phyloP scores from a whole-genome alignment of 176 grass and related monocot species.

The Areca catechu region DNA sequence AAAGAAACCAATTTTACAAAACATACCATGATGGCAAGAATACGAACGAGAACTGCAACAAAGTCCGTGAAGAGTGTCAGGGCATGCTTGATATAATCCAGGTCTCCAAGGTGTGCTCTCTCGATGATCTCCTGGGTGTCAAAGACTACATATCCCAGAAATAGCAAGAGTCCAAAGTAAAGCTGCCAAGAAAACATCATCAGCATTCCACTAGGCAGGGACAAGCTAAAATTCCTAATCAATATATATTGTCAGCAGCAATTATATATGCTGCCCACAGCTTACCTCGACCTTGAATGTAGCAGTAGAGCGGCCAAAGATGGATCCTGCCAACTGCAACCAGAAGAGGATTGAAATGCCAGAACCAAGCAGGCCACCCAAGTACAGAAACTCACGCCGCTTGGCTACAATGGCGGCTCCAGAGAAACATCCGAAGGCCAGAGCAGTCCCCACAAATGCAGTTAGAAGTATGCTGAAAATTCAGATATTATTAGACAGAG shows the following conservation, averaged over 20 bases:
- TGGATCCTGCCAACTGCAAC: slow-evolving; percentile 68
- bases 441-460: slow-evolving; percentile 74
- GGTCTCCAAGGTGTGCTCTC: slow-evolving; percentile 62
- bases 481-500: not conserved
- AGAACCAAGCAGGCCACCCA: slow-evolving; percentile 81
- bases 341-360: slow-evolving; percentile 73
- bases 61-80: slow-evolving; percentile 95
- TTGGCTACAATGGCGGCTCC: slow-evolving; percentile 63
- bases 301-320: slow-evolving; percentile 60
- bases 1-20: too few species aligned
- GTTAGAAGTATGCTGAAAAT: slow-evolving; percentile 62
- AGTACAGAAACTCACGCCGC: slow-evolving; percentile 80
- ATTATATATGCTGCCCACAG: not conserved
- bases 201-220: not conserved
- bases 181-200: slow-evolving; percentile 29
- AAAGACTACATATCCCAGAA: slow-evolving; percentile 77
- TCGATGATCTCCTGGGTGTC: slow-evolving; percentile 98
- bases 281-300: slow-evolving; percentile 77
- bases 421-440: slow-evolving; percentile 92
- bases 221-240: too few species aligned
- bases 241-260: too few species aligned
- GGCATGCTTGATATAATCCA: slow-evolving; percentile 94
- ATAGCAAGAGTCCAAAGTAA: slow-evolving; percentile 77
- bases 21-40: slow-evolving; percentile 89
- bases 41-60: slow-evolving; percentile 65